Conservation (phyloP, 2,329 filamentous ascomycete species). For the Trichophyton rubrum region DNA sequence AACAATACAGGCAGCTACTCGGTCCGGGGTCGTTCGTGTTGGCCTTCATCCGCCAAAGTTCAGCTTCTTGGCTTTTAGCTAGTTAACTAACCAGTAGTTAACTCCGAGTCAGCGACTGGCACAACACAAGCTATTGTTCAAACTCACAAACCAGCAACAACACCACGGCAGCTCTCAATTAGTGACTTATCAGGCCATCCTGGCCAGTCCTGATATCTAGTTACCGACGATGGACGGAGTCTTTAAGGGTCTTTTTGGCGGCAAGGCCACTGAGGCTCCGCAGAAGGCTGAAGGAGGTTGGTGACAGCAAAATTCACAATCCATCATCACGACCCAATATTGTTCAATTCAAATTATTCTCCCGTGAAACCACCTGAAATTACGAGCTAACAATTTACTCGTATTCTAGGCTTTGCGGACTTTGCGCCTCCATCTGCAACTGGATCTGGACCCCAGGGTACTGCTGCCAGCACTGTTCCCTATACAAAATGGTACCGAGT, state of each 20-base stretch:
- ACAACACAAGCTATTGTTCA: neutral
- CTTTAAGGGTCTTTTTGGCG: neutral
- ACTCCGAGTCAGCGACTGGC: neutral
- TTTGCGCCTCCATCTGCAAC: conserved; percentile 12
- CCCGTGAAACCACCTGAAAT: too few species aligned
- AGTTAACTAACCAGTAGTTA: too few species aligned
- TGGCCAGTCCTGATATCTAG: neutral
- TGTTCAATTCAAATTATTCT: neutral
- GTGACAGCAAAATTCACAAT: neutral
- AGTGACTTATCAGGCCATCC: neutral
- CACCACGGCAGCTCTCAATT: neutral
- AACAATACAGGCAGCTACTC: neutral
- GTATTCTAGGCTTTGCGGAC: conserved; percentile 10
- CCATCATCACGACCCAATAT: neutral
- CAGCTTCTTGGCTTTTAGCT: neutral
- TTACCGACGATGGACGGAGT: neutral
- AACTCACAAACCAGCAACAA: neutral
- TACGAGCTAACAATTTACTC: neutral
- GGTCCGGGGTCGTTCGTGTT: neutral
- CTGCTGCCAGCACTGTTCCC: conserved; percentile 43
- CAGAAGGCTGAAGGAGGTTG: conserved; percentile 1
- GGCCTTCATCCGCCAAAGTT: neutral
- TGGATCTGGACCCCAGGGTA: conserved; percentile 26
- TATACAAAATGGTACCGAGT: conserved; percentile 96
- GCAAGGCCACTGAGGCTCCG: neutral